These are phyloP conservation scores for Kodamaea hsintzibuensis DNA, from an alignment of 805 yeast species.

Conservation along the genomic window DNA sequence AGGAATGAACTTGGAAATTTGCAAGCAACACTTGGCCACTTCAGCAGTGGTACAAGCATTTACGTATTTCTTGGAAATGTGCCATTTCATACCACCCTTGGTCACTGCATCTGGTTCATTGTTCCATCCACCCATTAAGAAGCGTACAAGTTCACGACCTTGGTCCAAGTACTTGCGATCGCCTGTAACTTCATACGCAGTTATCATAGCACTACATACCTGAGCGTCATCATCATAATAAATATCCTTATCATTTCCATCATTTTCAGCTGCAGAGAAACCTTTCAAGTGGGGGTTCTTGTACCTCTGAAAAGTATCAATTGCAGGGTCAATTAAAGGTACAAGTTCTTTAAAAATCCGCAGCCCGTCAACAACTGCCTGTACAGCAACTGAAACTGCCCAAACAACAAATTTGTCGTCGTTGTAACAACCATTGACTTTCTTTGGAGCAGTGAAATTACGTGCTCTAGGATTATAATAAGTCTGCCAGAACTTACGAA, in stretches of 20 bases:
- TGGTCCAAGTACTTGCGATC: slow-evolving; percentile 52
- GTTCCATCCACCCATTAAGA: slow-evolving; percentile 67
- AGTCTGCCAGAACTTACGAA: slow-evolving; percentile 42
- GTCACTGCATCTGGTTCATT: slow-evolving; percentile 40
- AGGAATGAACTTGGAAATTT: slow-evolving; percentile 54
- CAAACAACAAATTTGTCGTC: slow-evolving; percentile 62
- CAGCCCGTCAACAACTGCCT: slow-evolving; percentile 68
- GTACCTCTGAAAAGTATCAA: slow-evolving; percentile 51
- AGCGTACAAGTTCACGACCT: slow-evolving; percentile 58
- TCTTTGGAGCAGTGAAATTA: slow-evolving; percentile 42
- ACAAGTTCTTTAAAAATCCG: slow-evolving; percentile 50
- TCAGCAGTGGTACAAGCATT: slow-evolving; percentile 71
- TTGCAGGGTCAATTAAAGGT: slow-evolving; percentile 55
- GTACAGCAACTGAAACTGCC: slow-evolving; percentile 67
- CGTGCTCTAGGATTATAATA: slow-evolving; percentile 40
- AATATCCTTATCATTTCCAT: slow-evolving; percentile 59
- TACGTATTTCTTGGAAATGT: slow-evolving; percentile 56
- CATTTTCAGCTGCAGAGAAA: slow-evolving; percentile 64
- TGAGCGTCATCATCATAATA: slow-evolving; percentile 79
- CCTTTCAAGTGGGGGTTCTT: slow-evolving; percentile 53
- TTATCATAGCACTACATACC: slow-evolving; percentile 61
- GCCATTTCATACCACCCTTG: slow-evolving; percentile 71
- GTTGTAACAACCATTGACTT: slow-evolving; percentile 44
- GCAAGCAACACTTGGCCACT: slow-evolving; percentile 60
- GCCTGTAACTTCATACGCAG: slow-evolving; percentile 68